A percentile compares a stretch with the other conserved stretches of the same genome.
Evolutionary conservation across 805 yeast genomes (phyloP).

Genomic region (Saccharomycopsis selenospora): DNA sequence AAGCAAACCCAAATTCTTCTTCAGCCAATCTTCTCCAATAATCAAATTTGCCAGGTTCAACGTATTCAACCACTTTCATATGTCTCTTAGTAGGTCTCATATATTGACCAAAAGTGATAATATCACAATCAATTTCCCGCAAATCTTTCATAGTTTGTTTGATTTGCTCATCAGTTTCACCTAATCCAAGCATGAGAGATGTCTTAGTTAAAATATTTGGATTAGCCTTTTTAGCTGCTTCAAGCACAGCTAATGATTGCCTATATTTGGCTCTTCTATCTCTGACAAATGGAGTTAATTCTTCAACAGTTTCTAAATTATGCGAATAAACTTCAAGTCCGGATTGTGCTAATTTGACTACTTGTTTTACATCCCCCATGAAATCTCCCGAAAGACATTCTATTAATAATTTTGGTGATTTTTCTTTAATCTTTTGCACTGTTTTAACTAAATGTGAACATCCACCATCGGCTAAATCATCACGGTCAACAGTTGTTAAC

Average conservation of each 20-base stretch:
- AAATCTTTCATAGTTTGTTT: constrained; percentile 68
- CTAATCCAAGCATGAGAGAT: constrained; percentile 92
- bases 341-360: constrained; percentile 67
- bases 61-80: constrained; percentile 94
- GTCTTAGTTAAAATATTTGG: constrained; percentile 83
- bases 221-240: constrained; percentile 70
- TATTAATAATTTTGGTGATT: constrained; percentile 85
- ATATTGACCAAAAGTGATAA: constrained; percentile 97
- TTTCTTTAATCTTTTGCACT: constrained; percentile 71
- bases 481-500: constrained; percentile 94
- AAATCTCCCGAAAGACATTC: constrained; percentile 95
- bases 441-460: constrained; percentile 86
- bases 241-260: constrained; percentile 73
- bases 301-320: constrained; percentile 94
- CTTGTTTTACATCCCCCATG: constrained; percentile 81
- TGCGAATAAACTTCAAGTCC: constrained; percentile 97
- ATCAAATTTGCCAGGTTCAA: constrained; percentile 90
- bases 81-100: constrained; percentile 99
- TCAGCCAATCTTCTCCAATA: constrained; percentile 82
- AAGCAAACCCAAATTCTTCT: constrained; percentile 81
- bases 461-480: constrained; percentile 90
- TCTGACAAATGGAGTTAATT: constrained; percentile 85
- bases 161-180: constrained; percentile 90
- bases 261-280: constrained; percentile 95
- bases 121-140: constrained; percentile 74